Base-by-base conservation (phyloP, 139 green algal species). In the Picochlorum costavermella region DNA sequence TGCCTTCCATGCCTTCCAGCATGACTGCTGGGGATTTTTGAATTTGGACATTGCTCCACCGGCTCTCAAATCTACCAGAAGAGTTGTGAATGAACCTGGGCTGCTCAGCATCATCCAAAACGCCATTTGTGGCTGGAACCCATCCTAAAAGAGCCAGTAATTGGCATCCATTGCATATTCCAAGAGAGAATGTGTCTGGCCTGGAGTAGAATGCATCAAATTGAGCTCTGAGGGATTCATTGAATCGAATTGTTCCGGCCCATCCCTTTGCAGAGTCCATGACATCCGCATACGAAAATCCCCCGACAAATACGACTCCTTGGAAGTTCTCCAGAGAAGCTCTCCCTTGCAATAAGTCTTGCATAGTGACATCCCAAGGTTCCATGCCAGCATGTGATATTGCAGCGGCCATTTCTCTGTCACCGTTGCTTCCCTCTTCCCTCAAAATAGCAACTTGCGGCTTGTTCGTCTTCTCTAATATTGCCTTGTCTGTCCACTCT, bases 151-250 rank as follows among this genome's bases (percentile, higher is more conserved):
- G 82, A 20, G 94, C 94, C 93, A 97, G 96, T n/a, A 99, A 83
- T 84, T 99, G 94, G 81, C 93, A 98, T 40, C 94, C 94, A 75
- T 99, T 99, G 88, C 94, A 99, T 29, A 99, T 76, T 64, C 94
- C 94, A 33, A 99, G 83, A 49, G 82, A 94, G 73, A 91, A 98
- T 49, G 93, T 98, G 82, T 98, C 90, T 5, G 69, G 20, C 57
- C 76, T 50, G 3, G 64, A 58, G 30, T 85, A 75, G 69, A 95
- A 96, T 60, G 62, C 72, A 43, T 86, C 50, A 79, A 99, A 98
- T 77, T 96, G 83, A 20, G 69, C 31, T 60, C 81, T 81, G 17
- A 98, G 65, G 23, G 63, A 55, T 20, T 71, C 68, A 76, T 96
- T 98, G 81, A 95, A 96, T 56, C 88, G 83, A 78, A 99, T 98